Evolutionary conservation across 441 rosid species (phyloP).

Genomic region (Erodium texanum): DNA sequence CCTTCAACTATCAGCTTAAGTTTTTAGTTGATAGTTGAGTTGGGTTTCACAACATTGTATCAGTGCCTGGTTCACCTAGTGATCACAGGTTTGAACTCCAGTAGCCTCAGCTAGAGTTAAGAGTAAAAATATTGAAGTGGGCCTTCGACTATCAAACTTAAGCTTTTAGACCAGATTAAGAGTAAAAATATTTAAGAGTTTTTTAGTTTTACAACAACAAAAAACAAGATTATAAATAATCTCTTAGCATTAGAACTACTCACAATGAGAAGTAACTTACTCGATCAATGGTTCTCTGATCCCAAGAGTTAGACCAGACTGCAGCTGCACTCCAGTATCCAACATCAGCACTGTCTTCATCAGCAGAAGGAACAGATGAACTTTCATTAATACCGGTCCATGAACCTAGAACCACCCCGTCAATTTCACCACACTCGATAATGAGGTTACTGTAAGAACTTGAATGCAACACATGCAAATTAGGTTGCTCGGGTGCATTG

Average conservation of each 20-base stretch:
- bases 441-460: slow-evolving; percentile 31
- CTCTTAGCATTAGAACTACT: slow-evolving; percentile 8
- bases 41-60: background rate
- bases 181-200: too few species aligned
- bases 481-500: slow-evolving; percentile 35
- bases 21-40: background rate
- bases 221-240: background rate
- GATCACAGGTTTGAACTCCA: background rate
- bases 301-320: slow-evolving; percentile 91
- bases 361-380: slow-evolving; percentile 37
- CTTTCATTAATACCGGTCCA: slow-evolving; percentile 65
- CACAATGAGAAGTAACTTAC: slow-evolving; percentile 39
- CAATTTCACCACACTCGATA: slow-evolving; percentile 89
- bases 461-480: slow-evolving; percentile 44
- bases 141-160: background rate
- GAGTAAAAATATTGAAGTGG: background rate
- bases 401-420: slow-evolving; percentile 89
- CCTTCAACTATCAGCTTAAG: background rate
- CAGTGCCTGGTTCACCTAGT: background rate
- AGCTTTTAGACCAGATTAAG: background rate
- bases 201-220: background rate
- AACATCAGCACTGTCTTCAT: slow-evolving; percentile 52
- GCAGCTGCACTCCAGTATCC: slow-evolving; percentile 99
- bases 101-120: background rate
- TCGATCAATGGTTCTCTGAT: slow-evolving; percentile 86